Conservation (phyloP, 768 basidiomycete species). For the Suillus plorans region DNA sequence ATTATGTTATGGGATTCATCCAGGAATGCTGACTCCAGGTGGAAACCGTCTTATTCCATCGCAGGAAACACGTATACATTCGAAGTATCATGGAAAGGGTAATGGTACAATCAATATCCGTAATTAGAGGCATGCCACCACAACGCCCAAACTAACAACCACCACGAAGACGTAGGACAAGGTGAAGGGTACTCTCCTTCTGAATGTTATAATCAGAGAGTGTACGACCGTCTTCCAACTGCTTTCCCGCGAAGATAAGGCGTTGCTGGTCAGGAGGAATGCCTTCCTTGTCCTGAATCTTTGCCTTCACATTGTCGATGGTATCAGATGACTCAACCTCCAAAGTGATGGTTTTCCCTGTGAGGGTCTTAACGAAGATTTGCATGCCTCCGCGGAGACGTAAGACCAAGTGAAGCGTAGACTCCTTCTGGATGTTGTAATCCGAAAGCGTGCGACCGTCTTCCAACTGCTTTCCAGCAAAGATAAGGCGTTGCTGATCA, state of each 20-base stretch:
- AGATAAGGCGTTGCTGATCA: constrained; percentile 78
- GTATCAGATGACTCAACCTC: constrained; percentile 78
- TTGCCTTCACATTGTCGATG: constrained; percentile 75
- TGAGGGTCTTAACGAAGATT: constrained; percentile 70
- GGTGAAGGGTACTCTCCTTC: constrained; percentile 71
- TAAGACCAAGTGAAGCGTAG: constrained; percentile 65
- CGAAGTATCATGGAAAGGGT: not conserved
- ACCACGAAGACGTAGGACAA: constrained; percentile 75
- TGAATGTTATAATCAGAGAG: constrained; percentile 78
- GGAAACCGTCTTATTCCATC: not conserved
- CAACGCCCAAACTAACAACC: constrained; percentile 46
- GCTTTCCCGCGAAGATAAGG: constrained; percentile 77
- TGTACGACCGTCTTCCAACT: constrained; percentile 76
- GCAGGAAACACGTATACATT: not conserved
- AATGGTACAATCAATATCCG: constrained; percentile 9
- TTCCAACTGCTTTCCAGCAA: constrained; percentile 78
- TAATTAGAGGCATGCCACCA: not conserved
- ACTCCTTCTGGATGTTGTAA: constrained; percentile 77
- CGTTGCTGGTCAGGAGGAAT: constrained; percentile 79
- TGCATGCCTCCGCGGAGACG: constrained; percentile 82
- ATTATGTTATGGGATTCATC: not conserved
- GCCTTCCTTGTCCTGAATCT: constrained; percentile 81
- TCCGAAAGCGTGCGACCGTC: constrained; percentile 78
- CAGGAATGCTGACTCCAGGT: not conserved
- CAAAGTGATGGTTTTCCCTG: constrained; percentile 75